These are phyloP conservation scores for Lecanicillium sp. DNA, from an alignment of 2,329 filamentous ascomycete species.

Conservation along the genomic window DNA sequence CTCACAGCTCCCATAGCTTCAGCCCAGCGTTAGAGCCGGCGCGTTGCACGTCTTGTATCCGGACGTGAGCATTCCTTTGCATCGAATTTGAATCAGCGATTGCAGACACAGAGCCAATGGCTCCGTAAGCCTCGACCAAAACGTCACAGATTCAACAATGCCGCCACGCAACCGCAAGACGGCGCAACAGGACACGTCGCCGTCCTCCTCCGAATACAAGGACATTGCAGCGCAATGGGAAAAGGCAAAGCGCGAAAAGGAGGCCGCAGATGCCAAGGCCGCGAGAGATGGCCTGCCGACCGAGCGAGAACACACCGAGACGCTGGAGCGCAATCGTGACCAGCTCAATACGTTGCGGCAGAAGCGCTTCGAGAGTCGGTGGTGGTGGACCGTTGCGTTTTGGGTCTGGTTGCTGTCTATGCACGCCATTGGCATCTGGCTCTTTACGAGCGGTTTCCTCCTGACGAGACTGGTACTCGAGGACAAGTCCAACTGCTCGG, in stretches of 20 bases:
- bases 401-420: slow-evolving; percentile 64
- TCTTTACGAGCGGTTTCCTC: slow-evolving; percentile 93
- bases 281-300: slow-evolving; percentile 20
- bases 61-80: background rate
- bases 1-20: too few species aligned
- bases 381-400: slow-evolving; percentile 55
- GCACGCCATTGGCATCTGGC: slow-evolving; percentile 73
- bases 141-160: background rate
- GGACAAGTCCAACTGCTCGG: slow-evolving; percentile 61
- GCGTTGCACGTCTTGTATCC: too few species aligned
- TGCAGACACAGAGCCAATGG: background rate
- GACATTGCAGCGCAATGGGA: slow-evolving; percentile 45
- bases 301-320: slow-evolving; percentile 25
- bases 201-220: slow-evolving; percentile 35
- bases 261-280: slow-evolving; percentile 28
- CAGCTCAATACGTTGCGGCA: slow-evolving; percentile 40
- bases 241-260: slow-evolving; percentile 42
- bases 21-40: too few species aligned
- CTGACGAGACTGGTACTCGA: slow-evolving; percentile 77
- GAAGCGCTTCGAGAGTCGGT: slow-evolving; percentile 41
- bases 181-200: slow-evolving; percentile 4
- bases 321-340: slow-evolving; percentile 35
- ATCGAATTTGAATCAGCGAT: background rate
- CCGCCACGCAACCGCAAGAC: slow-evolving; percentile 5
- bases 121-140: background rate